Base-by-base conservation (phyloP, 805 yeast genomes). In the Lachancea cidri region DNA sequence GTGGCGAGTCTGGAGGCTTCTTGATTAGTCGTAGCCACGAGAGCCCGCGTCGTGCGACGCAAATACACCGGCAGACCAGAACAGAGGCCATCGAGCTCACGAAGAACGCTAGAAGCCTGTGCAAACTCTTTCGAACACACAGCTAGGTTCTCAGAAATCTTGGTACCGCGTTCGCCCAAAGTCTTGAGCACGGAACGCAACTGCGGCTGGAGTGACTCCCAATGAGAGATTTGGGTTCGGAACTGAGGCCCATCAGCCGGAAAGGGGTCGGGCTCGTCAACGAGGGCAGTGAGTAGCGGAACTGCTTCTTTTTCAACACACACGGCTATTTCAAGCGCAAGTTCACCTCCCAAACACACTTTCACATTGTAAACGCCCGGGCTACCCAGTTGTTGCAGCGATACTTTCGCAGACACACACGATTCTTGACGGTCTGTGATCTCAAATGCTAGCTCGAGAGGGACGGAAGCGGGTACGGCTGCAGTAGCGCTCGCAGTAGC, bases 241-340 rank as follows among this genome's bases (percentile, higher is more conserved):
- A 41, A 41, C 33, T 41, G 44, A 9, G 44, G 44, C 11, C 44
- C 44, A 16, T 41, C 44, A 2, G 44, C 20, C n/a, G 33, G 39
- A 30, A 39, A 39, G 14, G 31, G 7, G 30, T 20, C 32, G 20
- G 33, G 24, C 25, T 18, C 15, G 27, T 11, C 4, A 33, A 13
- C 14, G 27, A 17, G 14, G 17, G 32, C 16, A 29, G 7, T 29
- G 32, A 15, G 32, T n/a, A 15, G n/a, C 16, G 32, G 8, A 8
- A 7, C 16, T 8, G 16, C 7, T 15, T 8, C 32, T n/a, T 15
- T 6, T 15, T 29, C 32, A 15, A 29, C 16, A 15, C 16, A 8
- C 32, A 29, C 32, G 32, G n/a, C 32, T 15, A 29, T 13, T 7
- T 7, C 8, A 15, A 29, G 32, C n/a, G 16, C 32, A 15, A 29